Percentiles rank a stretch among this genome's conserved stretches.
Evolutionary conservation across 2,329 filamentous ascomycete species (phyloP).

Genomic region (Gyromitra esculenta): DNA sequence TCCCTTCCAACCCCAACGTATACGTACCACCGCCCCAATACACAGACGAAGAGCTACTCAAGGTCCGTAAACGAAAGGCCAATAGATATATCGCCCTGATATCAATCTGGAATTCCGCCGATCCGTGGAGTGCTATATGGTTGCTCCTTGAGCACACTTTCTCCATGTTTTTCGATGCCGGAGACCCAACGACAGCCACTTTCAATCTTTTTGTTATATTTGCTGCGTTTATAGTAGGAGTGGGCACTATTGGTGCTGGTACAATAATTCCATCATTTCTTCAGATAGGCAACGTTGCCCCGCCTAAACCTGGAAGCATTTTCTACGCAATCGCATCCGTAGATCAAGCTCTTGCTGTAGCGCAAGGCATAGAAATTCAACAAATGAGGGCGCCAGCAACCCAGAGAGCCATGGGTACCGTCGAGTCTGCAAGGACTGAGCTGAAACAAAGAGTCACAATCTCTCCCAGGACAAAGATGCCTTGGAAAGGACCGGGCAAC

Average conservation of each 20-base stretch:
- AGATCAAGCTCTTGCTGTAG: too few relatives aligned
- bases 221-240: not conserved
- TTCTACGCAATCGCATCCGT: slow-evolving; percentile 7
- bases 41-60: not conserved
- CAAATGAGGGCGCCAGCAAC: slow-evolving; percentile 19
- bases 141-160: slow-evolving; percentile 13
- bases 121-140: slow-evolving; percentile 6
- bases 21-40: not conserved
- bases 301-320: not conserved
- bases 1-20: too few relatives aligned
- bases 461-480: not conserved
- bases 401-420: slow-evolving; percentile 30
- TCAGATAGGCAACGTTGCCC: slow-evolving; percentile 21
- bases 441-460: not conserved
- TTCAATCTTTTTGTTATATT: slow-evolving; percentile 13
- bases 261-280: slow-evolving; percentile 18
- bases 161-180: slow-evolving; percentile 12
- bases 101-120: slow-evolving; percentile 27
- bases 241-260: not conserved
- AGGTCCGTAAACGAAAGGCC: slow-evolving; percentile 10
- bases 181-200: not conserved
- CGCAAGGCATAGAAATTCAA: not conserved
- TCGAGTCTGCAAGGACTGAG: slow-evolving; percentile 18
- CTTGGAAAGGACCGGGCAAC: not conserved
- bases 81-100: slow-evolving; percentile 35